Evolutionary conservation across 495 filamentous ascomycete genomes (phyloP).

Genomic region (Penicillium bovifimosum): DNA sequence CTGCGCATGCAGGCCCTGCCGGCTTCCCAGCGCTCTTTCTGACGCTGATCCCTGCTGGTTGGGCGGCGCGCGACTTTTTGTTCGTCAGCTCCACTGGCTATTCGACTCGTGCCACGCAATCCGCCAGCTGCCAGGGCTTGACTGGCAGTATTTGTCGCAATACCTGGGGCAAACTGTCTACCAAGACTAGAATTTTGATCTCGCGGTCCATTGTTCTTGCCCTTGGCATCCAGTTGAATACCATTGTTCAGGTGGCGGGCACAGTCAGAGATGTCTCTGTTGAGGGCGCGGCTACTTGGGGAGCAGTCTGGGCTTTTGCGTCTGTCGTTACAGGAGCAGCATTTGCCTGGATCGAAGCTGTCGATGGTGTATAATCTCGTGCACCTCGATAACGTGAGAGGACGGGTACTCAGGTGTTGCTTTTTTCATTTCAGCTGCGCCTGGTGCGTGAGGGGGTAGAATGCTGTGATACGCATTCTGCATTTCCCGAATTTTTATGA

Average conservation of each 20-base stretch:
- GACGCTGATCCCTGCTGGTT: slow-evolving; percentile 57
- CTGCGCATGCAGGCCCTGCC: slow-evolving; percentile 53
- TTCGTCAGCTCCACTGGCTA: slow-evolving; percentile 62
- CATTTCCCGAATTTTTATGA: not conserved
- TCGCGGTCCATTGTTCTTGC: slow-evolving; percentile 58
- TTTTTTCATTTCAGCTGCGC: slow-evolving; percentile 3
- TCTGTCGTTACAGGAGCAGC: slow-evolving; percentile 51
- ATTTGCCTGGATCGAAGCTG: slow-evolving; percentile 56
- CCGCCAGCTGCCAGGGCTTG: slow-evolving; percentile 48
- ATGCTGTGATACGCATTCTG: not conserved
- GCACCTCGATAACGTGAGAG: not conserved
- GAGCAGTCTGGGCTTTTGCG: slow-evolving; percentile 62
- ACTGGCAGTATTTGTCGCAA: slow-evolving; percentile 50
- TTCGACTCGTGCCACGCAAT: slow-evolving; percentile 42
- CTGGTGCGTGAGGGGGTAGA: not conserved
- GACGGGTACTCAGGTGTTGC: not conserved
- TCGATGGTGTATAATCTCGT: slow-evolving; percentile 36
- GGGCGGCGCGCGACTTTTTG: slow-evolving; percentile 65
- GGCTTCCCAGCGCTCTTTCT: slow-evolving; percentile 44
- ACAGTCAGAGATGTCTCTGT: slow-evolving; percentile 62
- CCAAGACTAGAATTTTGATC: slow-evolving; percentile 59
- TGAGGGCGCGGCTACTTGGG: slow-evolving; percentile 62
- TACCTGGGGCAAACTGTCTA: slow-evolving; percentile 50
- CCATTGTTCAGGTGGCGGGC: slow-evolving; percentile 56
- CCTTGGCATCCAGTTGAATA: slow-evolving; percentile 52